These are phyloP conservation scores for Chrysanthemum makinoi DNA, from an alignment of 129 eudicot species.

Conservation along the genomic window DNA sequence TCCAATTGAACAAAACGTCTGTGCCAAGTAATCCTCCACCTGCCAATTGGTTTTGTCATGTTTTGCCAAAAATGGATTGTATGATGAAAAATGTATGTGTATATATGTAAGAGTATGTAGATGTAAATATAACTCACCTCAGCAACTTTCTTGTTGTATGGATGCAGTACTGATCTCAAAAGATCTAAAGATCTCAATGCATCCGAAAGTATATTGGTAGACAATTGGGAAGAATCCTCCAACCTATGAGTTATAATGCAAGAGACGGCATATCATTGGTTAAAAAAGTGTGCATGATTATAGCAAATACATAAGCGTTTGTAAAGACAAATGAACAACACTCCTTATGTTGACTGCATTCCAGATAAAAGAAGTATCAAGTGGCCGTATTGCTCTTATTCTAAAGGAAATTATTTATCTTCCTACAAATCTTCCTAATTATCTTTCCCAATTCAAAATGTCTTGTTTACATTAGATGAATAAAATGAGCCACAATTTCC, in stretches of 20 bases:
- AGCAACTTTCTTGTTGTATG: conserved; percentile 81
- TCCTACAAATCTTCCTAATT: too few species aligned
- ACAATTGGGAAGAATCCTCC: conserved; percentile 46
- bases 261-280: background rate
- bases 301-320: background rate
- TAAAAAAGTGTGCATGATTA: background rate
- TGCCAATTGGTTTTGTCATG: conserved; percentile 22
- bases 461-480: too few species aligned
- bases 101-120: background rate
- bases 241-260: conserved; percentile 36
- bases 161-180: conserved; percentile 55
- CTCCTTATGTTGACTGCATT: background rate
- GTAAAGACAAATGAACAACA: background rate
- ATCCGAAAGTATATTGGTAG: conserved; percentile 36
- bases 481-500: too few species aligned
- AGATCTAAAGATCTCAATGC: conserved; percentile 46
- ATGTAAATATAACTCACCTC: conserved; percentile 45
- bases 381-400: background rate
- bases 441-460: too few species aligned
- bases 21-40: conserved; percentile 78
- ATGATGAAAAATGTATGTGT: background rate
- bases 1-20: conserved; percentile 55
- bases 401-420: too few species aligned
- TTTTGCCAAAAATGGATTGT: background rate
- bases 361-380: background rate